These are phyloP conservation scores for Acacia acuminata DNA, from an alignment of 306 rosid species.

Conservation along the genomic window DNA sequence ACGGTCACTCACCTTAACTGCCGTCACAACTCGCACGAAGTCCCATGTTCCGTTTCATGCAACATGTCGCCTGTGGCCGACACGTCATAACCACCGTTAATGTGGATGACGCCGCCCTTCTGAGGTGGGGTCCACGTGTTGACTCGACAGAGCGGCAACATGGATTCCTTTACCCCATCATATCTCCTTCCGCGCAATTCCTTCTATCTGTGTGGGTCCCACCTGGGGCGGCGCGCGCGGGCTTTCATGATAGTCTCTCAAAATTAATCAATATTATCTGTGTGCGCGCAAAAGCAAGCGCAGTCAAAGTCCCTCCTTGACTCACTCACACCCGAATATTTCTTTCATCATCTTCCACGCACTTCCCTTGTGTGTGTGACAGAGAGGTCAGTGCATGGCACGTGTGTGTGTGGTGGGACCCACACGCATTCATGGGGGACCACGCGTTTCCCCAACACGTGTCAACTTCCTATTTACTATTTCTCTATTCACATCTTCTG, in stretches of 20 bases:
- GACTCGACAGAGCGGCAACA: not conserved
- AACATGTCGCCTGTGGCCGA: not conserved
- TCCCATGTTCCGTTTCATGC: conserved; percentile 17
- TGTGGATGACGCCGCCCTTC: conserved; percentile 30
- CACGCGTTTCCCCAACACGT: conserved; percentile 2
- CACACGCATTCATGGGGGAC: not conserved
- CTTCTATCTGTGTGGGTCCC: conserved; percentile 30
- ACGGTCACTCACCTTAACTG: not conserved
- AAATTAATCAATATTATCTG: not conserved
- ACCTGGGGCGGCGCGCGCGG: conserved; percentile 26
- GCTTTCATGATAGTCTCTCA: not conserved
- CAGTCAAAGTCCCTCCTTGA: conserved; percentile 51
- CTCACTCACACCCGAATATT: conserved; percentile 29
- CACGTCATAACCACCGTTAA: conserved; percentile 43
- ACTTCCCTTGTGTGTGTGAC: not conserved
- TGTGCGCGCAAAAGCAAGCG: not conserved
- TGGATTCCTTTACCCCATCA: not conserved
- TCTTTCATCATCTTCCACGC: not conserved
- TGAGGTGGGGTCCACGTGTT: conserved; percentile 18
- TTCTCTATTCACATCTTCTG: no score
- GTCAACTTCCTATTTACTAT: not conserved
- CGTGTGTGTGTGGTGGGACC: conserved; percentile 19
- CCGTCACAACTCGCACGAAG: conserved; percentile 36
- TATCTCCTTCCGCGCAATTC: not conserved
- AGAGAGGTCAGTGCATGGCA: not conserved